These are phyloP conservation scores for Fusarium falciforme DNA, from an alignment of 2,329 filamentous ascomycete genomes.

Conservation along the genomic window DNA sequence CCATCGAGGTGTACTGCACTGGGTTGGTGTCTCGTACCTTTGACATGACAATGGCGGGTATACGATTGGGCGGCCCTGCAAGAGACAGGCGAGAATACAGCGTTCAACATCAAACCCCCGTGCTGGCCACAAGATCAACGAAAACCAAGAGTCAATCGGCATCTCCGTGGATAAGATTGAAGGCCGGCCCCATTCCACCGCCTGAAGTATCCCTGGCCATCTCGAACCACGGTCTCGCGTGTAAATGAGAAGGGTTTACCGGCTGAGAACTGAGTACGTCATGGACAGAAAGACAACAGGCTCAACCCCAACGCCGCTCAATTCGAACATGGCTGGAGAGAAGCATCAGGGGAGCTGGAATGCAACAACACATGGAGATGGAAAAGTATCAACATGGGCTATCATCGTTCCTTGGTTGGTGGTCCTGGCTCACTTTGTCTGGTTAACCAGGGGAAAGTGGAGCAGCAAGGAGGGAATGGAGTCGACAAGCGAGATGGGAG, in stretches of 20 bases:
- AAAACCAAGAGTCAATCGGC: not conserved
- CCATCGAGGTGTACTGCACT: not conserved
- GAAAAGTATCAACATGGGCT: not conserved
- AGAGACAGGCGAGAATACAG: not conserved
- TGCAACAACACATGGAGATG: not conserved
- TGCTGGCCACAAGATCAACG: not conserved
- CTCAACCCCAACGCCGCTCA: no score
- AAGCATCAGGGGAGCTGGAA: not conserved
- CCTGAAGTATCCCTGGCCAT: not conserved
- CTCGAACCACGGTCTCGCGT: not conserved
- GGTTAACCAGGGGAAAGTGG: conserved; percentile 11
- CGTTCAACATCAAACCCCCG: not conserved
- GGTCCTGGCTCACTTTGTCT: conserved; percentile 11
- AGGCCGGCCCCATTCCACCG: not conserved
- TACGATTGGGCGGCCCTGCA: not conserved
- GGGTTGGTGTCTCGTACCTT: not conserved
- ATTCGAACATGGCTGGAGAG: not conserved
- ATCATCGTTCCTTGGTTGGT: not conserved
- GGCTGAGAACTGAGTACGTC: not conserved
- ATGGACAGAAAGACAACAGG: not conserved
- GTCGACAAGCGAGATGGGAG: conserved; percentile 36
- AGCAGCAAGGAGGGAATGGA: conserved; percentile 28
- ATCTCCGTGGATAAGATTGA: not conserved
- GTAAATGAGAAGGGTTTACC: not conserved
- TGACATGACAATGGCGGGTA: not conserved